Evolutionary conservation across 495 filamentous ascomycete genomes (phyloP).

Genomic region (Schizothecium vesticola): DNA sequence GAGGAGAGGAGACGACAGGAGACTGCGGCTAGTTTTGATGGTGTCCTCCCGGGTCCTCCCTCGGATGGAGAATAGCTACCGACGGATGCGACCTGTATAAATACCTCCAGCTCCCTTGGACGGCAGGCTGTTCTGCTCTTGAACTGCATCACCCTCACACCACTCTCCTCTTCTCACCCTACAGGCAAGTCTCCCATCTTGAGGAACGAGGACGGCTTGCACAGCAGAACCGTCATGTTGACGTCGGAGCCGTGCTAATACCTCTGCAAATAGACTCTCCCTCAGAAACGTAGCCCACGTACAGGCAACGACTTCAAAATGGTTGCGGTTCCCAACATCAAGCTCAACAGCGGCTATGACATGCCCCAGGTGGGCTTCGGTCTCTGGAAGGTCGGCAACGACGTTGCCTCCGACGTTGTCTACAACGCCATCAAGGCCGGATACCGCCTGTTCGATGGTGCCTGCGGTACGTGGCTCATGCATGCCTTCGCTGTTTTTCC

Average conservation of each 20-base stretch:
- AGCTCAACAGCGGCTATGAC: constrained; percentile 72
- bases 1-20: background rate
- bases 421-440: constrained; percentile 87
- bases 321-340: constrained; percentile 52
- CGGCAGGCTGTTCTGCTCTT: constrained; percentile 13
- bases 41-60: constrained; percentile 11
- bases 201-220: background rate
- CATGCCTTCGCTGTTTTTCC: constrained; percentile 1
- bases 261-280: background rate
- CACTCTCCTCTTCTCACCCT: background rate
- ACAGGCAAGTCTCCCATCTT: background rate
- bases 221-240: background rate
- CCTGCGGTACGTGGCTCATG: constrained; percentile 57
- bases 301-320: constrained; percentile 22
- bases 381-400: constrained; percentile 83
- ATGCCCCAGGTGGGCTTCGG: constrained; percentile 85
- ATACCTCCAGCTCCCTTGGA: constrained; percentile 19
- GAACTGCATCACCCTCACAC: constrained; percentile 5
- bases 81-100: constrained; percentile 22
- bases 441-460: constrained; percentile 83
- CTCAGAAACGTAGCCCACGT: background rate
- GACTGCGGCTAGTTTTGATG: constrained; percentile 7
- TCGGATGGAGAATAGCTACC: constrained; percentile 9
- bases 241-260: background rate
- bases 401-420: constrained; percentile 69